Evolutionary conservation across 768 basidiomycete species (phyloP), one percentile per base, ranked within the genome.

Genomic region (Suillus variegatus): DNA sequence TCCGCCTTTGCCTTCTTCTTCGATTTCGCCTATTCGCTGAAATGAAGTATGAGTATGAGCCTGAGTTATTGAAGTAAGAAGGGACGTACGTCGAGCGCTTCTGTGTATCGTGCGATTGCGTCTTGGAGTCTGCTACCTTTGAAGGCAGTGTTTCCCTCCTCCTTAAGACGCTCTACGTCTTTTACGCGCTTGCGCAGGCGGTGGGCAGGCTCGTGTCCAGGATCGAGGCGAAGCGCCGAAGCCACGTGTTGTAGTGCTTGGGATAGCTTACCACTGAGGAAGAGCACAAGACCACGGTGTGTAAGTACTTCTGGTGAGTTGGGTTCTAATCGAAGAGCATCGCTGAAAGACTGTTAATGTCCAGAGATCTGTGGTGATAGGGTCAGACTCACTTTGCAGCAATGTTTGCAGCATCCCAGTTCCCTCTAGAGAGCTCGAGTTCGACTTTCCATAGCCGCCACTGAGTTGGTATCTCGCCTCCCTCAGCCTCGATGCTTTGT

Each of bases 401-500:
- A 4, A 77, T 81, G 65, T 84, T 84, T 12, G 94, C 94, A n/a
- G 83, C 84, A 28, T 94, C 92, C 86, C 84, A 88, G 60, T 86
- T 87, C 36, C 85, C 85, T 68, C 87, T 84, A 25, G 86, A 86
- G 44, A 95, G 78, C 70, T 94, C 89, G 2, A 94, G 80, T 76
- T 95, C 92, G 44, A 94, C 82, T 67, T 86, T 81, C 91, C 91
- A 94, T 20, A 87, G 74, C 51, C 91, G 82, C 94, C 94, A 96
- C 70, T 93, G 89, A 1, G 82, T 80, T 2, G 94, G 94, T 2
- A 89, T 82, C 70, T 91, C 89, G 1, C 86, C 86, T 22, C 88
- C 91, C 76, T 94, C 94, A 20, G 82, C 86, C 64, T 93, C 91
- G 65, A 92, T 87, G 49, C 83, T 80, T 73, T 90, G 86, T 64